Percentiles rank a stretch among this genome's conserved stretches.
These are phyloP conservation scores for Saccharum spontaneum DNA, from an alignment of 176 grass and related monocot species.

Conservation along the genomic window DNA sequence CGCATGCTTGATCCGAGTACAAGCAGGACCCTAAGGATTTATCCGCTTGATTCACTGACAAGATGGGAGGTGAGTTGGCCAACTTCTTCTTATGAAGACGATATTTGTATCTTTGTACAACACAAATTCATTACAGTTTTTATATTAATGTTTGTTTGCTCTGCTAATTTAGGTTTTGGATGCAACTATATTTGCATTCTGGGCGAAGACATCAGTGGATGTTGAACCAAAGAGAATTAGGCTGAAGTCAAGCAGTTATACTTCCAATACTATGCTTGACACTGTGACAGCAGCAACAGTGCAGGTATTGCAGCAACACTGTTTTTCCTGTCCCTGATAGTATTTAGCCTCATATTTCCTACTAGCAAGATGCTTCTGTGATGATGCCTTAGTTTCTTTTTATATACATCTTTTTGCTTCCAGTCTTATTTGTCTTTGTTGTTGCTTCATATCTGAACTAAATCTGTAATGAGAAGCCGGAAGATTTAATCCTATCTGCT, in stretches of 20 bases:
- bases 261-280: slow-evolving; percentile 84
- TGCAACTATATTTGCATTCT: slow-evolving; percentile 85
- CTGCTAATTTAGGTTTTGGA: slow-evolving; percentile 66
- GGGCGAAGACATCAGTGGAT: slow-evolving; percentile 92
- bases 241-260: slow-evolving; percentile 91
- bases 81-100: background rate
- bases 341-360: background rate
- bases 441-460: slow-evolving; percentile 27
- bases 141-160: slow-evolving; percentile 24
- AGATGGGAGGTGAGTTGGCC: slow-evolving; percentile 75
- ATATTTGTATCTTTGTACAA: background rate
- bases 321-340: background rate
- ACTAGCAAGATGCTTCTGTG: background rate
- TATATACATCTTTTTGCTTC: background rate
- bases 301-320: slow-evolving; percentile 54
- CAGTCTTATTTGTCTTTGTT: background rate
- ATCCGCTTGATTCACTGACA: slow-evolving; percentile 82
- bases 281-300: slow-evolving; percentile 88
- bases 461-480: background rate
- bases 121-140: background rate
- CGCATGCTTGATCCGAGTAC: slow-evolving; percentile 95
- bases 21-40: slow-evolving; percentile 74
- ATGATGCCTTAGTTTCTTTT: background rate
- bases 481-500: background rate
- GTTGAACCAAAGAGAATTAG: slow-evolving; percentile 79